These are phyloP conservation scores for Pilatotrama ljubarskyi DNA, from an alignment of 768 basidiomycete species.

Conservation along the genomic window DNA sequence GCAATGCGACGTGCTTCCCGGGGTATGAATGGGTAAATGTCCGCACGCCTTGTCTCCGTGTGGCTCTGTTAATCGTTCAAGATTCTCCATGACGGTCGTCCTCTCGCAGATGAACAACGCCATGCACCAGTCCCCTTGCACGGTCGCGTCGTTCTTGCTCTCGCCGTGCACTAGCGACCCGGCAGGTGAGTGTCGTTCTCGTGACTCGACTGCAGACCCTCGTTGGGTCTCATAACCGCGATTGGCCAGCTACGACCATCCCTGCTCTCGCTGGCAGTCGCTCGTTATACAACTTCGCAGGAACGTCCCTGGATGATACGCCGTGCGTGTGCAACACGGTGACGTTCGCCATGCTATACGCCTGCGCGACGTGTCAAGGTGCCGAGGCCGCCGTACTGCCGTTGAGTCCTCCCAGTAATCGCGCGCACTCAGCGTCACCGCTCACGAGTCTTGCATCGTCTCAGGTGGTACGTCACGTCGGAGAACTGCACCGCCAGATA, in stretches of 20 bases:
- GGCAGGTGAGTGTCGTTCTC: neutral
- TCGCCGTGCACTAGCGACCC: neutral
- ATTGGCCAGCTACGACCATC: neutral
- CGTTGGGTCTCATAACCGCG: too few relatives aligned
- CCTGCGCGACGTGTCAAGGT: neutral
- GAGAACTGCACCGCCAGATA: neutral
- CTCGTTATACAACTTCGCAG: neutral
- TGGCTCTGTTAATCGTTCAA: neutral
- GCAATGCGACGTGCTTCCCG: neutral
- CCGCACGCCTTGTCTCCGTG: neutral
- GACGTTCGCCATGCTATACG: neutral
- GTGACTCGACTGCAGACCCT: neutral
- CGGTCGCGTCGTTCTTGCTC: neutral
- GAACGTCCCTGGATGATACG: neutral
- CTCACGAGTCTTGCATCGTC: too few relatives aligned
- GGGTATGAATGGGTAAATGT: neutral
- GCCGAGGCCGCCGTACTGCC: neutral
- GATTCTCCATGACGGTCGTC: neutral
- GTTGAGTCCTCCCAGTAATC: neutral
- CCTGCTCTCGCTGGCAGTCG: neutral
- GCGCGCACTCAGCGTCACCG: too few relatives aligned
- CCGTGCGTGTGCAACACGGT: neutral
- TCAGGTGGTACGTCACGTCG: neutral
- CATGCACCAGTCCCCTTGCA: neutral
- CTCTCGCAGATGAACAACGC: constrained; percentile 3